Evolutionary conservation across 1,284 basidiomycete genomes (phyloP).

Genomic region (Porogramme epimiltina): DNA sequence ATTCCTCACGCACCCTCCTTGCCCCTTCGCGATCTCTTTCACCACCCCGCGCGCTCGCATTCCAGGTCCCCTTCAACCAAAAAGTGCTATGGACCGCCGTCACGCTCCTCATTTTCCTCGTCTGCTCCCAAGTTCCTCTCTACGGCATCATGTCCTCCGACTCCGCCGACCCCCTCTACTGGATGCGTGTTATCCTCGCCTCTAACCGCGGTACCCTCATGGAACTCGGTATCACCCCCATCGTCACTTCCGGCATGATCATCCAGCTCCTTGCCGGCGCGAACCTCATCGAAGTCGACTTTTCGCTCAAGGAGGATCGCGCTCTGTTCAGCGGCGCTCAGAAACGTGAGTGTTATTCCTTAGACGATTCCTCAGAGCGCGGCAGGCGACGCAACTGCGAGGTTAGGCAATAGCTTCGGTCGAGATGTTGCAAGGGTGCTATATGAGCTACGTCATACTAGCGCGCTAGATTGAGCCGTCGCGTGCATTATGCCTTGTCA

Average conservation of each 20-base stretch:
- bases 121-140: constrained; percentile 95
- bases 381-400: too few relatives aligned
- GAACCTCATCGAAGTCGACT: constrained; percentile 97
- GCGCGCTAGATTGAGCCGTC: neutral
- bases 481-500: neutral
- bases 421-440: too few relatives aligned
- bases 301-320: constrained; percentile 95
- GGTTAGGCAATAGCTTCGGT: too few relatives aligned
- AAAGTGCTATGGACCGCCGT: constrained; percentile 97
- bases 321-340: constrained; percentile 96
- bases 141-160: constrained; percentile 99
- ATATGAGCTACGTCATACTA: neutral
- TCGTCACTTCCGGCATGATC: constrained; percentile 98
- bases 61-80: constrained; percentile 91
- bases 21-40: too few relatives aligned
- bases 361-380: too few relatives aligned
- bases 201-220: constrained; percentile 98
- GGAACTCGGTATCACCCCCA: constrained; percentile 98
- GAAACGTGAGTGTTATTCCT: constrained; percentile 75
- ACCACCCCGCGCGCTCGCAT: neutral
- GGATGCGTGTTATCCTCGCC: constrained; percentile 99
- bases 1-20: neutral
- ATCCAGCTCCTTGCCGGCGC: constrained; percentile 99
- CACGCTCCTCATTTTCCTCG: constrained; percentile 96
- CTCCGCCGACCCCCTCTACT: constrained; percentile 97